Percentiles rank a stretch among this genome's conserved stretches.
phyloP scores from a whole-genome alignment of 2,329 filamentous ascomycete species.

The Phaeosphaeriaceae sp. region DNA sequence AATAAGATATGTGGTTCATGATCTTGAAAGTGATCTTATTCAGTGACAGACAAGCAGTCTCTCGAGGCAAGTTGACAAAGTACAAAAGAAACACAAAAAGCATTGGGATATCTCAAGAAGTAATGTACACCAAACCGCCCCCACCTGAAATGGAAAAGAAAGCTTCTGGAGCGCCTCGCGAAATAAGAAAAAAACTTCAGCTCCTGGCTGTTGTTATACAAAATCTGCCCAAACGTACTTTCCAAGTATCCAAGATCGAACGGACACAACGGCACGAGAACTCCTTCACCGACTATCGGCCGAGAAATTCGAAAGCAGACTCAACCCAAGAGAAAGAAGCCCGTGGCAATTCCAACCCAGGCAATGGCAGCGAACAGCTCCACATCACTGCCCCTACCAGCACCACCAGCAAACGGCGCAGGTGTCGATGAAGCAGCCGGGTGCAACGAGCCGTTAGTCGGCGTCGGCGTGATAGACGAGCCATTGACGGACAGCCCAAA shows the following conservation, averaged over 20 bases:
- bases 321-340: background rate
- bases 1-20: too few relatives aligned
- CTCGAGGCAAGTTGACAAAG: background rate
- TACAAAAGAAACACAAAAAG: background rate
- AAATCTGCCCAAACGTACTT: background rate
- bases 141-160: background rate
- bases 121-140: constrained; percentile 4
- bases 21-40: too few relatives aligned
- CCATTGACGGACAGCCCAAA: background rate
- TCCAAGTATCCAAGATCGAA: background rate
- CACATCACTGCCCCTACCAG: background rate
- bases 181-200: background rate
- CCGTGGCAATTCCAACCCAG: background rate
- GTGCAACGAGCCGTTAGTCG: background rate
- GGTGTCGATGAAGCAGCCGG: background rate
- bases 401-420: background rate
- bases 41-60: background rate
- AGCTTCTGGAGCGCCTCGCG: background rate
- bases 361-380: background rate
- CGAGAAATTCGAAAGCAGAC: background rate
- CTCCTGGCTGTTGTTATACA: background rate
- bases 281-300: background rate
- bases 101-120: constrained; percentile 10
- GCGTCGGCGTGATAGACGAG: background rate
- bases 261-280: background rate